Evolutionary conservation across 164 flowering plant genomes (phyloP).

Genomic region (Vitis amurensis): DNA sequence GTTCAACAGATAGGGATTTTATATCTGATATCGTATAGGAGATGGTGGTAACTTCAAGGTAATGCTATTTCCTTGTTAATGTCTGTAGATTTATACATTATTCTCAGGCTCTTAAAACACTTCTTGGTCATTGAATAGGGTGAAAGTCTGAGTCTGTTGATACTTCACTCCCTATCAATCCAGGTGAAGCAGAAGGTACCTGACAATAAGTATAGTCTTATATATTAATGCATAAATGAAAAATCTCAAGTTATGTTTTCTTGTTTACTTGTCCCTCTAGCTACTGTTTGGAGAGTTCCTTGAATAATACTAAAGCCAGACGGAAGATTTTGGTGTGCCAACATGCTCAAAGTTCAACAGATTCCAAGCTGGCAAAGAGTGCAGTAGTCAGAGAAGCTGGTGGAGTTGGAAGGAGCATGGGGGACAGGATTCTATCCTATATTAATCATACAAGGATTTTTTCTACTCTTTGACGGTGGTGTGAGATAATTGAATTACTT

Average conservation of each 20-base stretch:
- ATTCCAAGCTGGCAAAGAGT: constrained; percentile 68
- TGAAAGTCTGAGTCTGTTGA: constrained; percentile 59
- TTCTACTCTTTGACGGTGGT: constrained; percentile 4
- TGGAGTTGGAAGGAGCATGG: constrained; percentile 51
- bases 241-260: constrained; percentile 12
- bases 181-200: constrained; percentile 64
- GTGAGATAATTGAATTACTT: neutral
- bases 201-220: constrained; percentile 10
- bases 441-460: constrained; percentile 54
- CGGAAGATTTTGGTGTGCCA: constrained; percentile 75
- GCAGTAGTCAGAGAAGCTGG: constrained; percentile 71
- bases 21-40: constrained; percentile 55
- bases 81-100: neutral
- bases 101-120: too few species aligned
- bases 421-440: constrained; percentile 51
- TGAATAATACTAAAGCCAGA: constrained; percentile 53
- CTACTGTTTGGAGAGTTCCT: constrained; percentile 73
- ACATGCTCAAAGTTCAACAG: constrained; percentile 59
- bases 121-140: constrained; percentile 40
- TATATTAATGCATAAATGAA: neutral
- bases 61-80: constrained; percentile 2
- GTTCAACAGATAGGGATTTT: constrained; percentile 79
- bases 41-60: constrained; percentile 49
- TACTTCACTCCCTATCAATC: constrained; percentile 85
- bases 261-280: constrained; percentile 32